phyloP scores from a whole-genome alignment of 345 rosid species.

The Kandelia obovata region DNA sequence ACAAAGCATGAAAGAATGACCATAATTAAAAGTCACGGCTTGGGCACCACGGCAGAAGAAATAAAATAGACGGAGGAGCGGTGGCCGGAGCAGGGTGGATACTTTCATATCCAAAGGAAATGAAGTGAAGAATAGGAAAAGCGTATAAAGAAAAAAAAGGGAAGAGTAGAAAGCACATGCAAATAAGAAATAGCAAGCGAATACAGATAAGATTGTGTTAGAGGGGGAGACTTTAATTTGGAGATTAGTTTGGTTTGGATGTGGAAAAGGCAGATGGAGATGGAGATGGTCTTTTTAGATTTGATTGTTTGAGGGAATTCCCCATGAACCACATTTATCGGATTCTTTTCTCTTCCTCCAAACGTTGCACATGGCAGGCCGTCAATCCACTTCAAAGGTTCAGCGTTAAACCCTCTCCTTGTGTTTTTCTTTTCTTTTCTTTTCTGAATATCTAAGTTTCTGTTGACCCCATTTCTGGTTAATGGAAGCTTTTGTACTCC shows the following conservation, averaged over 20 bases:
- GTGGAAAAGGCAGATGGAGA: neutral
- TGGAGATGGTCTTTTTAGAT: neutral
- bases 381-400: constrained; percentile 22
- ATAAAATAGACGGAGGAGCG: neutral
- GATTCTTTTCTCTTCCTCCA: constrained; percentile 17
- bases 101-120: no score
- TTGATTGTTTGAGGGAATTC: constrained; percentile 6
- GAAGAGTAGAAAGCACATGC: no score
- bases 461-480: no score
- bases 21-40: neutral
- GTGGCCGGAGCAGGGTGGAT: no score
- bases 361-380: neutral
- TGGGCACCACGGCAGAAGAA: neutral
- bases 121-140: no score
- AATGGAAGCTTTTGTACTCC: no score
- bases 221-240: no score
- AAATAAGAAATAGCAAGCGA: no score
- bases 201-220: no score
- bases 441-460: no score
- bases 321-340: constrained; percentile 5
- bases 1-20: no score
- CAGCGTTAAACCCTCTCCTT: neutral
- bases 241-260: neutral
- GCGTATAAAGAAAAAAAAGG: no score
- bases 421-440: neutral